Base-by-base conservation (phyloP, 176 grass and related monocot genomes). In the Oryza coarctata region DNA sequence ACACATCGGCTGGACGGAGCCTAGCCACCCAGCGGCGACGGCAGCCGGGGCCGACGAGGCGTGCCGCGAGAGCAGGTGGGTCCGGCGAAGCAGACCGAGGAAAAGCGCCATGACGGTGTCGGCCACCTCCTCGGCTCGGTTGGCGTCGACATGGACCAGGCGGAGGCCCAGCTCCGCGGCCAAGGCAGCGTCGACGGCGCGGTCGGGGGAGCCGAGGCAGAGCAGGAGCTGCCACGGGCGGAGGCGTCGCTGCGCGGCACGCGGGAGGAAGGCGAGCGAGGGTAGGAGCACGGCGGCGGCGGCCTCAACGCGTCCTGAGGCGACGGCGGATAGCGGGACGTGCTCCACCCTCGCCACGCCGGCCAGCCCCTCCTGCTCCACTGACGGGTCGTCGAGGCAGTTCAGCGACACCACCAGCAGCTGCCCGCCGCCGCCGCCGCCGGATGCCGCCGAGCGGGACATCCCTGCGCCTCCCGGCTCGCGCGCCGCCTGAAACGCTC, bases 81-180 rank as follows among this genome's bases (percentile, higher is more conserved):
- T 98, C 35, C 93, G 79, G 62, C 92, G 90, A 25, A 98, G 85
- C 71, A 98, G 89, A 6, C 90, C 90, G 30, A 94, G 90, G 78
- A 98, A 83, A 38, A 98, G 92, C 45, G 95, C 95, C 95, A 94
- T 98, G 78, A 98, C 90, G 45, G 90, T 98, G 87, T 98, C 95
- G 44, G 95, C 92, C 20, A 98, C 90, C 92, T 98, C 95, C 86
- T 93, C 92, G 12, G 92, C 90, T 27, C 95, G 88, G 86, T 88
- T 88, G 39, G 92, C 88, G 75, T 98, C 95, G 39, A 98, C 92
- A 38, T 94, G 95, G 9, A 91, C 82, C 7, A 93, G 92, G 73
- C 92, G 80, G 70, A 98, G 88, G 22, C 95, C 92, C 47, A 98
- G 90, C 83, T 98, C 95, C 5, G 90, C 81, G 45, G 95, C 95